Evolutionary conservation across 78 protist species (phyloP).

Genomic region (Dictyostelium discoideum): DNA sequence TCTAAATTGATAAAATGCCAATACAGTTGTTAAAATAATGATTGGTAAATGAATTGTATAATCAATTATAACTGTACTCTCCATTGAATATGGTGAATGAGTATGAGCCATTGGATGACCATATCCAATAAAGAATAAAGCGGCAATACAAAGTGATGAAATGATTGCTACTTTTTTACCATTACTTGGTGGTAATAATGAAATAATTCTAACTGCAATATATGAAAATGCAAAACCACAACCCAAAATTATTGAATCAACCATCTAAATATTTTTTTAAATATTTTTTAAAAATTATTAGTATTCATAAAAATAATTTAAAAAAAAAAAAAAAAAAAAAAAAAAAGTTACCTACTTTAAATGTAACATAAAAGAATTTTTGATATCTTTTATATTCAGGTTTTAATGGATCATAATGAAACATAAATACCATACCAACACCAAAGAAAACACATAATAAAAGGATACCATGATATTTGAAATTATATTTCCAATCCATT

Average conservation of each 20-base stretch:
- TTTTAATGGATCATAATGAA: not conserved
- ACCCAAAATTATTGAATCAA: not conserved
- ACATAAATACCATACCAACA: slow-evolving; percentile 27
- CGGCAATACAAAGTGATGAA: slow-evolving; percentile 47
- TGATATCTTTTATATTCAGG: not conserved
- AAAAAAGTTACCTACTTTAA: slow-evolving; percentile 35
- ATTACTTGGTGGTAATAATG: slow-evolving; percentile 7
- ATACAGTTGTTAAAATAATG: slow-evolving; percentile 34
- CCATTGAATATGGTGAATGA: slow-evolving; percentile 15
- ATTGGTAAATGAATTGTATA: slow-evolving; percentile 55
- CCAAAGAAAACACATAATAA: not conserved
- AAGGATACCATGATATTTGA: slow-evolving; percentile 2
- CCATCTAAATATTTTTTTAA: not conserved
- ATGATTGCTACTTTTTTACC: slow-evolving; percentile 45
- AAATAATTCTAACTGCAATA: slow-evolving; percentile 25
- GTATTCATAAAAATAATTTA: not conserved
- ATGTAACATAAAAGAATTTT: slow-evolving; percentile 45
- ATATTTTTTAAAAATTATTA: not conserved
- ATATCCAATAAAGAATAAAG: slow-evolving; percentile 24
- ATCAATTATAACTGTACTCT: slow-evolving; percentile 11
- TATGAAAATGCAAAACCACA: slow-evolving; percentile 45
- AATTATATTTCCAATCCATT: not conserved
- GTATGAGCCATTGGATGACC: slow-evolving; percentile 51
- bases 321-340: not conserved
- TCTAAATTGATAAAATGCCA: slow-evolving; percentile 66